Percentiles rank a stretch among this genome's conserved stretches.
Evolutionary conservation across 2,329 filamentous ascomycete species (phyloP).

Genomic region (Paecilomyces sp.): DNA sequence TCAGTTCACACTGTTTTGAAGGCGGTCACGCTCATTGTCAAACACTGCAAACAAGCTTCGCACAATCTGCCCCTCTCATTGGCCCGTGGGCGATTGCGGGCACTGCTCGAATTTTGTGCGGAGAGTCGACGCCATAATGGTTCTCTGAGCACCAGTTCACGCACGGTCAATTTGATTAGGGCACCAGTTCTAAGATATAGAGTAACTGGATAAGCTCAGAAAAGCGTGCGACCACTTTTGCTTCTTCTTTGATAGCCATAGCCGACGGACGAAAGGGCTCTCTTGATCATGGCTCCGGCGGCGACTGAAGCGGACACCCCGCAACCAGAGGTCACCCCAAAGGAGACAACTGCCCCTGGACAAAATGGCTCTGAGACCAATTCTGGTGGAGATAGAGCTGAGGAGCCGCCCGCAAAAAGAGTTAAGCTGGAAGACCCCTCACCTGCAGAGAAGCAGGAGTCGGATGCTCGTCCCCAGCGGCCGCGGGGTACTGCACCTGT

Average conservation of each 20-base stretch:
- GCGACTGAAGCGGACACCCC: neutral
- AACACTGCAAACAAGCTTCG: neutral
- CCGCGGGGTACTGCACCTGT: conserved; percentile 59
- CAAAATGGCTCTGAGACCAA: conserved; percentile 15
- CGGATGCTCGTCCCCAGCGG: conserved; percentile 23
- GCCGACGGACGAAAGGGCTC: neutral
- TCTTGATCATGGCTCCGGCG: neutral
- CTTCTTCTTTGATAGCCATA: neutral
- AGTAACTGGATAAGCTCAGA: neutral
- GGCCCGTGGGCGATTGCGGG: neutral
- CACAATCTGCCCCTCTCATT: neutral
- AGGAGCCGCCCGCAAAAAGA: conserved; percentile 51
- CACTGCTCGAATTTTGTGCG: neutral
- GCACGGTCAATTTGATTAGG: neutral
- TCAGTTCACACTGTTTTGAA: neutral
- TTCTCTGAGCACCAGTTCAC: neutral
- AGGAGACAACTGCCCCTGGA: conserved; percentile 12
- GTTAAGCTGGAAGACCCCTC: conserved; percentile 45
- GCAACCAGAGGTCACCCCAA: neutral
- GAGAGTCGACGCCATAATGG: neutral
- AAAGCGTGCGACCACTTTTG: neutral
- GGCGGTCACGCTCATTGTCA: neutral
- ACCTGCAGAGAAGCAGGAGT: conserved; percentile 14
- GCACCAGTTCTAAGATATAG: neutral
- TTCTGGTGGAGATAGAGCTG: conserved; percentile 18